Evolutionary conservation across 768 basidiomycete genomes (phyloP).

Genomic region (Boletus rex-veris): DNA sequence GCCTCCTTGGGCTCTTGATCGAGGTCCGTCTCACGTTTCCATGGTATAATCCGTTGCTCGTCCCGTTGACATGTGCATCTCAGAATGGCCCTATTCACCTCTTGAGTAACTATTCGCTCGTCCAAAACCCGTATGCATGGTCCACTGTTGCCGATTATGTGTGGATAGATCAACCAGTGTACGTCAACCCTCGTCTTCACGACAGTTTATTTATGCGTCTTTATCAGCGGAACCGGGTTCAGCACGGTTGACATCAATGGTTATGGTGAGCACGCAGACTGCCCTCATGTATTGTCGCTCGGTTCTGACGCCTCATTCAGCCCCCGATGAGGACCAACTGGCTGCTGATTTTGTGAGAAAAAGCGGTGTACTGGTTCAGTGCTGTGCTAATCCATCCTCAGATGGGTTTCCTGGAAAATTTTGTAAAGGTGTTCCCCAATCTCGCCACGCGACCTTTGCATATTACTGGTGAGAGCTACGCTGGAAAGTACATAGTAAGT

Average conservation of each 20-base stretch:
- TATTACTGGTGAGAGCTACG: slow-evolving; percentile 74
- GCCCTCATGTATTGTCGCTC: neutral
- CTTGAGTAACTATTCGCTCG: slow-evolving; percentile 43
- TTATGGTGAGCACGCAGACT: slow-evolving; percentile 40
- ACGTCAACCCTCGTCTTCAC: slow-evolving; percentile 4
- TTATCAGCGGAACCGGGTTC: slow-evolving; percentile 53
- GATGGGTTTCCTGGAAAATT: slow-evolving; percentile 68
- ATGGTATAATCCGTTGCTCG: neutral
- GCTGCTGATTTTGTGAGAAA: slow-evolving; percentile 42
- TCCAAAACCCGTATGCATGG: slow-evolving; percentile 55
- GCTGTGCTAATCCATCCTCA: slow-evolving; percentile 21
- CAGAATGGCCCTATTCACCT: slow-evolving; percentile 70
- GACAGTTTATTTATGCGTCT: neutral
- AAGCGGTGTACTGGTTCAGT: neutral
- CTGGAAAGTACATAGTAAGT: slow-evolving; percentile 63
- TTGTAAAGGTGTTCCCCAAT: slow-evolving; percentile 71
- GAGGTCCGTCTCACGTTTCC: slow-evolving; percentile 40
- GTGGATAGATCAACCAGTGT: slow-evolving; percentile 72
- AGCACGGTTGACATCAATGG: slow-evolving; percentile 58
- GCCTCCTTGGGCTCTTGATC: slow-evolving; percentile 56
- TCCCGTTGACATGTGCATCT: neutral
- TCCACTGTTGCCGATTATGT: slow-evolving; percentile 51
- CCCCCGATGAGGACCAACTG: slow-evolving; percentile 61
- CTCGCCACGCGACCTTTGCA: slow-evolving; percentile 62
- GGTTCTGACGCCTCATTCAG: slow-evolving; percentile 25